These are phyloP conservation scores for Magnaporthiopsis poae DNA, from an alignment of 2,329 filamentous ascomycete genomes.

Conservation along the genomic window DNA sequence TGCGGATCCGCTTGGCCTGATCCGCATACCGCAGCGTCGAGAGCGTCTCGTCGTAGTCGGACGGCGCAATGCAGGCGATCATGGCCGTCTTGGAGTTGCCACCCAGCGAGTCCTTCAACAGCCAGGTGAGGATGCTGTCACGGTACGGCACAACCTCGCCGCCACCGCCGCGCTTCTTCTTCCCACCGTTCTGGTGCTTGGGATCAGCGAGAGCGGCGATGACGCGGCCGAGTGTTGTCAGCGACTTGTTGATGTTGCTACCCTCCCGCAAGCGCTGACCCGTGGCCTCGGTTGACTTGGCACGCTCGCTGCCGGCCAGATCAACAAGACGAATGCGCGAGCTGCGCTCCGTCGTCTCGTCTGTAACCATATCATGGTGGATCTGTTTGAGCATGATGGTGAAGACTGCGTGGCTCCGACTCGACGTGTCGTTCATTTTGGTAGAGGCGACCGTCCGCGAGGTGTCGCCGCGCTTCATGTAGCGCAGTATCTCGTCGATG, in stretches of 20 bases:
- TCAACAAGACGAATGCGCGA: slow-evolving; percentile 78
- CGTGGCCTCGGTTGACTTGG: slow-evolving; percentile 91
- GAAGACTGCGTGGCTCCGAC: slow-evolving; percentile 95
- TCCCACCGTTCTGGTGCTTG: slow-evolving; percentile 57
- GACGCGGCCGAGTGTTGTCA: slow-evolving; percentile 92
- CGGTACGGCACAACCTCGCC: slow-evolving; percentile 87
- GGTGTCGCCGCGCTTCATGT: slow-evolving; percentile 99
- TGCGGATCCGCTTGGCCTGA: slow-evolving; percentile 98
- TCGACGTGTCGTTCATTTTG: slow-evolving; percentile 99
- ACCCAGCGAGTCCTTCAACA: slow-evolving; percentile 90
- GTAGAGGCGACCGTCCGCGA: slow-evolving; percentile 94
- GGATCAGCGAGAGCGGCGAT: slow-evolving; percentile 86
- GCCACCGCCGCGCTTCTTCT: slow-evolving; percentile 60
- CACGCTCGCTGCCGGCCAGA: slow-evolving; percentile 92
- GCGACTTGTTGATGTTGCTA: slow-evolving; percentile 93
- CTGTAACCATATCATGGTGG: slow-evolving; percentile 92
- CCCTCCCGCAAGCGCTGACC: slow-evolving; percentile 92
- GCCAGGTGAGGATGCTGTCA: slow-evolving; percentile 92
- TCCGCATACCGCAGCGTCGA: slow-evolving; percentile 94
- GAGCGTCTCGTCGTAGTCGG: slow-evolving; percentile 94
- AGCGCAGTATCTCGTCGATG: slow-evolving; percentile 87
- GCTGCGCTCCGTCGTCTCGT: slow-evolving; percentile 74
- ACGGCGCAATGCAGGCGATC: slow-evolving; percentile 97
- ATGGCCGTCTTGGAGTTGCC: slow-evolving; percentile 99
- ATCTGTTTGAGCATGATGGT: slow-evolving; percentile 91